These are phyloP conservation scores for Sporothrix phasma DNA, from an alignment of 2,329 filamentous ascomycete species.

Conservation along the genomic window DNA sequence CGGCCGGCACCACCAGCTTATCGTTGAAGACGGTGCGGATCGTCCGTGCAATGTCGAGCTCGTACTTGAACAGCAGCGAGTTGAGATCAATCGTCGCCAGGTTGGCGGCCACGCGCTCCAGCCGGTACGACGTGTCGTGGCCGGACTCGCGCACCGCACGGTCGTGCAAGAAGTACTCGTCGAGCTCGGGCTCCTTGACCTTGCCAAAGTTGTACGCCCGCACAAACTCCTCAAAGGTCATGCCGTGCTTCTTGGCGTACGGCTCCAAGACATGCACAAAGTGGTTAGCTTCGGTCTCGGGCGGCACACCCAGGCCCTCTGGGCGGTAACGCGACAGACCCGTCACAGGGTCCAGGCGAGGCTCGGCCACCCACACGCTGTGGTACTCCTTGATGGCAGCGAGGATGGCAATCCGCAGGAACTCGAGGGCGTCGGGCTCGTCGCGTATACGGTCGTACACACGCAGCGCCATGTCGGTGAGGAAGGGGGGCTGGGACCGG, in stretches of 20 bases:
- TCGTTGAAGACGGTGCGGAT: slow-evolving; percentile 81
- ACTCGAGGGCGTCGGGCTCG: slow-evolving; percentile 68
- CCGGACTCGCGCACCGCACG: slow-evolving; percentile 92
- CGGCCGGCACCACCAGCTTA: slow-evolving; percentile 66
- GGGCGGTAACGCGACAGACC: slow-evolving; percentile 80
- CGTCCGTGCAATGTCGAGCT: slow-evolving; percentile 79
- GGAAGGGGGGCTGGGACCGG: slow-evolving; percentile 88
- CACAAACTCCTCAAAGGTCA: slow-evolving; percentile 79
- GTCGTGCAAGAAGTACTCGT: slow-evolving; percentile 93
- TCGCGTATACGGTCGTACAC: slow-evolving; percentile 91
- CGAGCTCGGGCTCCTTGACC: slow-evolving; percentile 75
- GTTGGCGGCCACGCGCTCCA: slow-evolving; percentile 79
- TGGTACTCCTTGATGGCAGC: slow-evolving; percentile 97
- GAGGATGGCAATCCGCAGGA: slow-evolving; percentile 67
- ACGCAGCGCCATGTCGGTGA: slow-evolving; percentile 92
- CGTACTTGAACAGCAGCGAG: slow-evolving; percentile 92
- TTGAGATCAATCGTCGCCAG: slow-evolving; percentile 92
- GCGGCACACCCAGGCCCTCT: slow-evolving; percentile 74
- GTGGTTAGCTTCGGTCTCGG: slow-evolving; percentile 81
- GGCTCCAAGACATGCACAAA: slow-evolving; percentile 76
- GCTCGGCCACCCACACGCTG: slow-evolving; percentile 73
- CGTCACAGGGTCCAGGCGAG: slow-evolving; percentile 65
- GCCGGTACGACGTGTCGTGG: slow-evolving; percentile 89
- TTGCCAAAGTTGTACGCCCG: slow-evolving; percentile 71
- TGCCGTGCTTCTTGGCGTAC: slow-evolving; percentile 72